Evolutionary conservation across 2,329 filamentous ascomycete genomes (phyloP), one percentile per base, ranked within the genome.

Genomic region (Sclerotinia nivalis): DNA sequence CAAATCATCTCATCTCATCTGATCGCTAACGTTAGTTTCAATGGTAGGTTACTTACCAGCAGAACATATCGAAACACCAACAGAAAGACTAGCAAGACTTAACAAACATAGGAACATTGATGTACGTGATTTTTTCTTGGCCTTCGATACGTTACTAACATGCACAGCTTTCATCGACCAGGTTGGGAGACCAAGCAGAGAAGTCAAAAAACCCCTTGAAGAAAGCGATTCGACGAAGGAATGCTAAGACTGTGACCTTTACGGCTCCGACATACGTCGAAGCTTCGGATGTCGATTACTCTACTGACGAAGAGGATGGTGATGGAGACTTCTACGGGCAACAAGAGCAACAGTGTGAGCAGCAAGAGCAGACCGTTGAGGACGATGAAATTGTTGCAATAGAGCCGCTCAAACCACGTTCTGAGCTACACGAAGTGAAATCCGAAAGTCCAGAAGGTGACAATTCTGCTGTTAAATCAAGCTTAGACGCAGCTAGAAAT

Each of bases 101-200:
- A 99, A 99, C 81, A 99, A 99, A 82, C 96, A 99, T 81, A 89
- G 96, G 78, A 99, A 99, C 78, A 94, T 98, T 76, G 96, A 99
- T 83, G 93, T 97, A 87, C 73, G 92, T 72, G 22, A n/a, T 34
- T 18, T 40, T 50, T 18, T 20, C 10, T n/a, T 34, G 22, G 52
- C 13, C 10, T 31, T 31, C 79, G 68, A 56, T 52, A 58, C 34
- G 18, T 22, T 69, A 59, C 52, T 74, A 59, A 73, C 49, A 64
- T 49, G 18, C 40, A 31, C 74, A 89, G 87, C 84, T 91, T 49
- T 90, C 89, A 68, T 88, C 88, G 50, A 89, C 88, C 0, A 91
- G 91, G 89, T 84, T 92, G 64, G 88, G 88, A 47, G 89, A 92
- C 73, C 90, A 89, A 73, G 85, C 86, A 4, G 89, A 91, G 75